Percentiles rank a stretch among this genome's conserved stretches.
Conservation (phyloP, 169 alveolate genomes). For the Eimeria zaria region DNA sequence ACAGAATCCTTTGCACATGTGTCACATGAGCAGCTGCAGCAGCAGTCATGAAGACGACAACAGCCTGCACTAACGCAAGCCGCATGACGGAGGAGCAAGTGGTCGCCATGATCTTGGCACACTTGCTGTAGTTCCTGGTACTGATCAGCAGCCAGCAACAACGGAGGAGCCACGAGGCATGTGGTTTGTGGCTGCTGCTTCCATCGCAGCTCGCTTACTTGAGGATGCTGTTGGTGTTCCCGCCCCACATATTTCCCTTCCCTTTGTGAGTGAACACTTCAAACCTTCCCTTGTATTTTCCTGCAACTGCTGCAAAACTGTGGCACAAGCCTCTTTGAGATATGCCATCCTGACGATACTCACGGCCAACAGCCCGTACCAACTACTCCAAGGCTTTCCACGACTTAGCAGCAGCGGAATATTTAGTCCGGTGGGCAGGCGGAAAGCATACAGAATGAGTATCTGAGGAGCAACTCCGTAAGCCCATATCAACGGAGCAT, state of each 20-base stretch:
- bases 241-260: neutral
- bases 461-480: no score
- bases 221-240: neutral
- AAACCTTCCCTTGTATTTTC: neutral
- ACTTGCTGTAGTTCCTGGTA: neutral
- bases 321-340: neutral
- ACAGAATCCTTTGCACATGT: neutral
- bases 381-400: no score
- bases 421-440: no score
- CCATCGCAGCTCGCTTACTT: neutral
- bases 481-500: no score
- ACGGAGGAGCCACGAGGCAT: slow-evolving; percentile 46
- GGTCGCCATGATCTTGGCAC: slow-evolving; percentile 18
- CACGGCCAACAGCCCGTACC: no score
- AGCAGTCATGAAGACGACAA: slow-evolving; percentile 20
- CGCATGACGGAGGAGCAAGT: slow-evolving; percentile 30
- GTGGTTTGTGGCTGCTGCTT: neutral
- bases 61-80: neutral
- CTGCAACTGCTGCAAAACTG: neutral
- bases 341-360: slow-evolving; percentile 63
- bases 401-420: no score
- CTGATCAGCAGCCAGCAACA: slow-evolving; percentile 12
- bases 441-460: no score
- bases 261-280: neutral
- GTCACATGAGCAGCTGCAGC: neutral